Conservation (phyloP, 139 green algal genomes). For the Chlorella sp. region DNA sequence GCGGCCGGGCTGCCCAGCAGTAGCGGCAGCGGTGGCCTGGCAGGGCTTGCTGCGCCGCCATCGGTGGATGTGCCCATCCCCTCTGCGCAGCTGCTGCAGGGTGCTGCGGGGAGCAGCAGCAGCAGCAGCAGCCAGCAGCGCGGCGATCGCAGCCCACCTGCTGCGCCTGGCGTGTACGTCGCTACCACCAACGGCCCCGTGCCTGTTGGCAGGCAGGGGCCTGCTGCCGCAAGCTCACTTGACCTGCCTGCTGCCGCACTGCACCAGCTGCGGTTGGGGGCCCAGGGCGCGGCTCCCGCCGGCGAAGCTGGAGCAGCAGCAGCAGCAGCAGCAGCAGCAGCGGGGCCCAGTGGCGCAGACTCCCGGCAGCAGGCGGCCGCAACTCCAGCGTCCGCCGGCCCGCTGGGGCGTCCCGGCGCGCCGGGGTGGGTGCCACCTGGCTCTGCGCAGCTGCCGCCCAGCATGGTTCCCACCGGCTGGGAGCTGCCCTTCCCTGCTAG, state of each 20-base stretch:
- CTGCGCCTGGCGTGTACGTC: constrained; percentile 11
- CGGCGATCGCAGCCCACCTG: neutral
- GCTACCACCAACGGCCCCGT: neutral
- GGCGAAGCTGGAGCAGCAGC: neutral
- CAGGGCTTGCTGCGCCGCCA: neutral
- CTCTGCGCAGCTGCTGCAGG: constrained; percentile 12
- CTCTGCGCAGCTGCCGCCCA: constrained; percentile 46
- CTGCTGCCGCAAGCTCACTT: neutral
- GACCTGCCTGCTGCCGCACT: neutral
- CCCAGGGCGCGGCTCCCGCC: neutral
- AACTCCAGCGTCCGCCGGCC: neutral
- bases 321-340: constrained; percentile 31
- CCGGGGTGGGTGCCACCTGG: constrained; percentile 34
- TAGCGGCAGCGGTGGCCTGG: neutral
- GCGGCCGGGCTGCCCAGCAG: neutral
- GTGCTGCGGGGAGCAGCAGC: neutral
- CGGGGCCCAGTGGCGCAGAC: neutral
- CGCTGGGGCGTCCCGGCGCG: neutral
- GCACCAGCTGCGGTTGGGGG: constrained; percentile 6
- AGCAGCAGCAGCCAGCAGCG: constrained; percentile 14
- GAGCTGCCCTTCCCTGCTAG: constrained; percentile 61
- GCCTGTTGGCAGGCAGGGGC: neutral
- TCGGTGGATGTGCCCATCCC: constrained; percentile 23
- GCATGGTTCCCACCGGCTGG: constrained; percentile 70
- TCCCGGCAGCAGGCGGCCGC: neutral